Base-by-base conservation (phyloP, 2,329 filamentous ascomycete species). In the Thielaviopsis cerberus region DNA sequence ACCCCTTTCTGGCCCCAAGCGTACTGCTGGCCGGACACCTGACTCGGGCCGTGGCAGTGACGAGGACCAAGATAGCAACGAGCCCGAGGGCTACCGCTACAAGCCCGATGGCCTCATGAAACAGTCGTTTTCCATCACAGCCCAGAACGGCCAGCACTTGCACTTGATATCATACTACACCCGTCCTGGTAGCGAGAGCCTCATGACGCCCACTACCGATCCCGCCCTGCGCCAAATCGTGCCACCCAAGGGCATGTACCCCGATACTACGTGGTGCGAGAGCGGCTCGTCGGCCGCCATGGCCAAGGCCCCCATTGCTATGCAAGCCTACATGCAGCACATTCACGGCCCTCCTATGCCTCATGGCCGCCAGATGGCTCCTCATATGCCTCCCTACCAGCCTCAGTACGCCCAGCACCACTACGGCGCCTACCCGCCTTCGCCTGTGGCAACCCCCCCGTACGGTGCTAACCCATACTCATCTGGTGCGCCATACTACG, bases 91-190 rank as follows among this genome's bases (percentile, higher is more conserved):
- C 50, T 95, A 95, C 69, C 78, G 88, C 63, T 95, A 95, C 73
- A 98, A 96, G 76, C 87, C 85, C 10, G 92, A 98, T 66, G 92
- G 92, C 0, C 78, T 98, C 3, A 96, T 97, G 89, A 98, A 98
- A 78, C 92, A 98, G 72, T 97, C 92, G 0, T 98, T 97, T 76
- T 97, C 91, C 73, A 97, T 98, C 72, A 96, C 90, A 23, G 97
- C 92, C 1, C 88, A 86, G 1, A 83, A 78, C 41, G 66, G 88
- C 63, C 89, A 96, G 66, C 92, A 97, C 68, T 81, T 98, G 1
- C 92, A 98, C 72, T 79, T 98, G 55, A 98, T 98, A 72, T 96
- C 91, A 65, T 98, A 98, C 73, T 97, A 90, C 71, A 86, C 89
- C 3, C 80, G 90, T 58, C 81, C 86, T 3, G 80, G 81, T 34